A percentile compares a stretch with the other conserved stretches of the same genome.
Evolutionary conservation across 345 rosid species (phyloP).

Genomic region (Toxicodendron radicans): DNA sequence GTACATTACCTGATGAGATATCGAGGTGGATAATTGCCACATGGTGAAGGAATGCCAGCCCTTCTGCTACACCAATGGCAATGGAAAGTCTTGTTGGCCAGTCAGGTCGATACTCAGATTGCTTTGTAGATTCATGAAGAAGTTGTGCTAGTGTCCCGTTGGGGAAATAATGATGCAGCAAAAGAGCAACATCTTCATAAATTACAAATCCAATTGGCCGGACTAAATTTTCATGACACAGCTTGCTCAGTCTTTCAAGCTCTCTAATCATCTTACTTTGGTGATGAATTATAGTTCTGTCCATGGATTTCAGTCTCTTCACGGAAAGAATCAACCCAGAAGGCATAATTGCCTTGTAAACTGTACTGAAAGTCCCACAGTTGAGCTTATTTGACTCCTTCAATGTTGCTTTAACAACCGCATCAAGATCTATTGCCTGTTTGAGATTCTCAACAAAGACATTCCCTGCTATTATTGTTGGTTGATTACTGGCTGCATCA

Average conservation of each 20-base stretch:
- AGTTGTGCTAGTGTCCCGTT: constrained; percentile 83
- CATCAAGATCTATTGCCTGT: constrained; percentile 89
- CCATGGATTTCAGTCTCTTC: constrained; percentile 85
- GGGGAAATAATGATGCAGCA: constrained; percentile 77
- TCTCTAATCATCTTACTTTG: constrained; percentile 95
- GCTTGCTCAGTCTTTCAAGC: constrained; percentile 92
- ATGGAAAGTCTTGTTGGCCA: constrained; percentile 87
- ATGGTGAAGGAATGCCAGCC: constrained; percentile 88
- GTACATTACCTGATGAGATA: constrained; percentile 77
- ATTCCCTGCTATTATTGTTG: constrained; percentile 68
- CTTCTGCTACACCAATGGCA: constrained; percentile 91
- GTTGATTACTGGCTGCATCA: constrained; percentile 45
- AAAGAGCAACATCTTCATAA: constrained; percentile 89
- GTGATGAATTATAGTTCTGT: constrained; percentile 76
- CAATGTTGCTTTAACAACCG: constrained; percentile 75
- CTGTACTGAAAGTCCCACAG: constrained; percentile 84
- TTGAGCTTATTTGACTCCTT: constrained; percentile 83
- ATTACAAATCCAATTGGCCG: constrained; percentile 83
- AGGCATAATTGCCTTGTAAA: constrained; percentile 93
- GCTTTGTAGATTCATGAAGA: constrained; percentile 71
- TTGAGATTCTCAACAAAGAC: constrained; percentile 83
- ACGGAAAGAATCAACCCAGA: constrained; percentile 82
- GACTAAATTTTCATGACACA: constrained; percentile 84
- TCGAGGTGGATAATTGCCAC: constrained; percentile 91
- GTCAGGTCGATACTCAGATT: constrained; percentile 66